Evolutionary conservation across 108 stramenopile genomes (phyloP), one percentile per base, ranked within the genome.

Genomic region (Skeletonema tropicum): DNA sequence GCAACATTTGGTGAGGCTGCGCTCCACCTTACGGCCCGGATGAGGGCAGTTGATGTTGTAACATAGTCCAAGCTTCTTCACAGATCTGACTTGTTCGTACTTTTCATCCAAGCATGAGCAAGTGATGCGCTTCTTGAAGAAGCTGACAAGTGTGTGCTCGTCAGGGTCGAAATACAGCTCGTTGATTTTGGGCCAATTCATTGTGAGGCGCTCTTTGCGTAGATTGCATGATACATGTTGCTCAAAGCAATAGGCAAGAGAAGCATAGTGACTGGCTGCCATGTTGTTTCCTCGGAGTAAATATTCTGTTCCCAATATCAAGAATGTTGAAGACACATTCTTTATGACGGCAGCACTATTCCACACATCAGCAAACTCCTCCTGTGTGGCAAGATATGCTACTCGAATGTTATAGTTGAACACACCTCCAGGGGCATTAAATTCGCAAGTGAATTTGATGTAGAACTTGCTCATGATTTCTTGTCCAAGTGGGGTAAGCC

Each of bases 51-150:
- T 55, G 23, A 55, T 5, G 9, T 25, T 55, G 52, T 55, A 55
- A 17, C 52, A 55, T 25, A 55, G 23, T 23, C 52, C 52, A 23
- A 55, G 52, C 52, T 55, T 55, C 52, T 25, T 55, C 9, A 55
- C 9, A 0, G 61, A 19, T 32, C 31, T 62, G 39, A 62, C 36
- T 8, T 62, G 10, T 14, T 33, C 2, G 36, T 62, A 62, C 61
- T 23, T 62, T n/a, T 8, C 6, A 38, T 62, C 61, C 19, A 62
- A 38, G 31, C 61, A 62, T 5, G 61, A 62, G 61, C 61, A 62
- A 36, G 61, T 32, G n/a, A 38, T 38, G 61, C 61, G 61, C 61
- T 62, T 62, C 36, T 38, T 62, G 61, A 62, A 62, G 61, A 62
- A 62, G 19, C 36, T 62, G n/a, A 62, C 23, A 19, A 62, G 32